Percentiles rank a stretch among this genome's conserved stretches.
Evolutionary conservation across 1,139 yeast genomes (phyloP).

Genomic region (Zygosaccharomyces sapae): DNA sequence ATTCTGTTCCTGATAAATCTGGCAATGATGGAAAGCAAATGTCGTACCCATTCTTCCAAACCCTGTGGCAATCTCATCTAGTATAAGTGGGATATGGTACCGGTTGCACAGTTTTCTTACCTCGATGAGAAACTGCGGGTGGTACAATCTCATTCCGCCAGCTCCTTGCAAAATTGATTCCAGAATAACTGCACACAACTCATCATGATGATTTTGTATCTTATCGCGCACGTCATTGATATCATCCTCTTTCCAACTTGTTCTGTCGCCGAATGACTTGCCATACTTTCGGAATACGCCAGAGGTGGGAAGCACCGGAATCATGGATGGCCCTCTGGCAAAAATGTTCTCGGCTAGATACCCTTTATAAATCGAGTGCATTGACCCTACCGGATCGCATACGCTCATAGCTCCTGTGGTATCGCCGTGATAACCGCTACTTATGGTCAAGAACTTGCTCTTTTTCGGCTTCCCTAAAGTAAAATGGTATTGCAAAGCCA

Average conservation of each 20-base stretch:
- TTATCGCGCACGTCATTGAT: conserved; percentile 28
- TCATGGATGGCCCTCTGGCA: conserved; percentile 11
- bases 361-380: conserved; percentile 34
- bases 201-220: conserved; percentile 27
- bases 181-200: conserved; percentile 37
- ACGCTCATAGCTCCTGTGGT: conserved; percentile 36
- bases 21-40: conserved; percentile 33
- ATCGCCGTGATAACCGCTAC: conserved; percentile 34
- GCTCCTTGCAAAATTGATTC: conserved; percentile 42
- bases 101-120: conserved; percentile 35
- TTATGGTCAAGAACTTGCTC: conserved; percentile 28
- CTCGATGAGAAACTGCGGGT: conserved; percentile 33
- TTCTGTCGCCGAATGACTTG: conserved; percentile 9
- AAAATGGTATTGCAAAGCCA: conserved; percentile 45
- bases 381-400: conserved; percentile 35
- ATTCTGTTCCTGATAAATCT: conserved; percentile 15
- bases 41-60: conserved; percentile 37
- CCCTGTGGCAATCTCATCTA: conserved; percentile 39
- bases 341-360: conserved; percentile 34
- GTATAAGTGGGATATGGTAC: conserved; percentile 34
- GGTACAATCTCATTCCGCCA: conserved; percentile 38
- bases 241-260: conserved; percentile 22
- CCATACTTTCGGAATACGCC: conserved; percentile 7
- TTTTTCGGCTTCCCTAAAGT: conserved; percentile 17
- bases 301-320: conserved; percentile 7